A percentile compares a stretch with the other conserved stretches of the same genome.
phyloP scores from a whole-genome alignment of 225 moss, liverwort and hornwort genomes.

The Sphagnum tenellum region DNA sequence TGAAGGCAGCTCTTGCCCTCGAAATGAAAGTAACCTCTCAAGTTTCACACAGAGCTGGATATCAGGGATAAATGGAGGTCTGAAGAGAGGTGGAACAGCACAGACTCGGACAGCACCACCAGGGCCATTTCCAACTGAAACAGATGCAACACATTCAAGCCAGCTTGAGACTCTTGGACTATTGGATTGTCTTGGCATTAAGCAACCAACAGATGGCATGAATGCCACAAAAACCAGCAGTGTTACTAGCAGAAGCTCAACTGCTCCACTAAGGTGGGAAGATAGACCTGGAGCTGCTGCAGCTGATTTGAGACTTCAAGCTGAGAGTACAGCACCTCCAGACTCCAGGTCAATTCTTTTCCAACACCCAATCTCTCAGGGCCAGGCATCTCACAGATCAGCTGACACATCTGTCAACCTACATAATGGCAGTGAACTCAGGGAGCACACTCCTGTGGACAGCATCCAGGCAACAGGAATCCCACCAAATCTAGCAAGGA shows the following conservation, averaged over 20 bases:
- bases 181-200: not conserved
- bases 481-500: not conserved
- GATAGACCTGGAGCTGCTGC: not conserved
- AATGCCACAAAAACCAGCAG: not conserved
- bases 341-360: not conserved
- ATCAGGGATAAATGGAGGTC: slow-evolving; percentile 8
- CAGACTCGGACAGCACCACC: slow-evolving; percentile 18
- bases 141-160: not conserved
- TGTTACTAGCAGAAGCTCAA: not conserved
- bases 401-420: not conserved
- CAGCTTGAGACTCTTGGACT: slow-evolving; percentile 2
- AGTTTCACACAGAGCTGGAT: slow-evolving; percentile 12
- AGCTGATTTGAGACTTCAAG: not conserved
- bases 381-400: not conserved
- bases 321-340: not conserved
- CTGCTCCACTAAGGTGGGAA: not conserved
- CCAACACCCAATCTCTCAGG: not conserved
- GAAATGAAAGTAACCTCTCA: slow-evolving; percentile 8
- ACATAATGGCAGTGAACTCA: slow-evolving; percentile 1
- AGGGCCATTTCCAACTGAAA: not conserved
- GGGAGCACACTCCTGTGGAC: not conserved
- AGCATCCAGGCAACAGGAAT: not conserved
- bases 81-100: slow-evolving; percentile 14
- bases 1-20: slow-evolving; percentile 1
- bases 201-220: too few relatives aligned